phyloP scores from a whole-genome alignment of 2,329 filamentous ascomycete species.

The Hymenotorrendiella dingleyae region DNA sequence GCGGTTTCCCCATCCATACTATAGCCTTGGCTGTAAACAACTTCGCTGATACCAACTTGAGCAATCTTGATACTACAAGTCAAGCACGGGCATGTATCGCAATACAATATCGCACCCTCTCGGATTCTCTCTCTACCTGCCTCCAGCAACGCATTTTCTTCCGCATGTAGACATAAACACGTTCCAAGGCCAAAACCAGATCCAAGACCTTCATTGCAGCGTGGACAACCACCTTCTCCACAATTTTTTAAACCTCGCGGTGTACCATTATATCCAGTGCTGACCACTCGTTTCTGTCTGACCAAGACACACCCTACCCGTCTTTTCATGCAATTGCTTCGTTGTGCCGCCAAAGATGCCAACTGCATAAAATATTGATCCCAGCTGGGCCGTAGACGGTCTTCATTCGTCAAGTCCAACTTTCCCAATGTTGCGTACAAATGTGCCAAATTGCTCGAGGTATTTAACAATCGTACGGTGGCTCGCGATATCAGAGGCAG shows the following conservation, averaged over 20 bases:
- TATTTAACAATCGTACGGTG: conserved; percentile 81
- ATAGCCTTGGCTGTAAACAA: conserved; percentile 90
- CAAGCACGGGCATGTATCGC: conserved; percentile 92
- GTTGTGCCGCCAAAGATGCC: conserved; percentile 82
- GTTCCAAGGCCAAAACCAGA: conserved; percentile 72
- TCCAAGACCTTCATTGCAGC: conserved; percentile 73
- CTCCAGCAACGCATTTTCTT: conserved; percentile 94
- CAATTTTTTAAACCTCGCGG: conserved; percentile 85
- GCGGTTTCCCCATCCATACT: conserved; percentile 88
- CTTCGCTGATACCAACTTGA: conserved; percentile 91
- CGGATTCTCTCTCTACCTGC: conserved; percentile 86
- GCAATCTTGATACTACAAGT: conserved; percentile 99
- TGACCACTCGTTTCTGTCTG: conserved; percentile 77
- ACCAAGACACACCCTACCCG: conserved; percentile 93
- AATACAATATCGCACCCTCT: conserved; percentile 79
- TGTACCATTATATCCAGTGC: conserved; percentile 97
- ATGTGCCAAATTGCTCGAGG: conserved; percentile 62
- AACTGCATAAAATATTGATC: conserved; percentile 98
- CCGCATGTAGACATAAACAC: conserved; percentile 94
- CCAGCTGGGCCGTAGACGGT: conserved; percentile 83
- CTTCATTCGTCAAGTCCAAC: conserved; percentile 70
- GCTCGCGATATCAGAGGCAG: conserved; percentile 75
- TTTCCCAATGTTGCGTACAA: conserved; percentile 67
- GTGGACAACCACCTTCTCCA: conserved; percentile 80
- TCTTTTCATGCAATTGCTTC: conserved; percentile 97